Base-by-base conservation (phyloP, 2,329 filamentous ascomycete species). In the Ophiostoma fasciatum region DNA sequence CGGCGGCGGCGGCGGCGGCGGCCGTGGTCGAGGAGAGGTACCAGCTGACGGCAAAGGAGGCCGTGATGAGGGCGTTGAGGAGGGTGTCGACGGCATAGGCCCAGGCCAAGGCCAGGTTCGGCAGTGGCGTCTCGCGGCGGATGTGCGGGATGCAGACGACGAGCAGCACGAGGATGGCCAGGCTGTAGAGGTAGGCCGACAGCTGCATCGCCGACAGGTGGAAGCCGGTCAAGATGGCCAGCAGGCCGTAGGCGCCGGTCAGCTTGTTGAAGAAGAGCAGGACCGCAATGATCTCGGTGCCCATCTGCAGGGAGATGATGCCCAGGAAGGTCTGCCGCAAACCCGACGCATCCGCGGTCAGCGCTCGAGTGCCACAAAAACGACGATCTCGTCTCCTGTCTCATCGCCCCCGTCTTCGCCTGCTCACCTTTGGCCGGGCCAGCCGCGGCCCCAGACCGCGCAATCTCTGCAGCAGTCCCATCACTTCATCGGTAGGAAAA, bases 241-340 rank as follows among this genome's bases (percentile, higher is more conserved):
- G 77, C 29, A 94, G 68, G 45, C 87, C 87, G 58, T 93, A 94
- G 47, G 94, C 66, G 39, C 85, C 87, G 33, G 83, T 88, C 46
- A 87, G 73, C 59, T 94, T 94, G 68, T 94, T 94, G 61, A 94
- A 78, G 37, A 92, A 68, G 45, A 93, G 72, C 10, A 81, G 76
- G 42, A 90, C 67, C 5, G 81, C 77, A 49, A 94, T 84, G 50
- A 94, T 70, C 48, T 90, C 83, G 31, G 82, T 78, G 46, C 83
- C 87, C 23, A 82, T 88, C 49, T 83, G 81, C 37, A 94, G 74
- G 52, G 81, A 82, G 64, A 94, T 79, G 51, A 85, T 64, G 53
- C 82, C 83, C 46, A 94, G 71, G 55, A 94, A 88, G 31, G 74
- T 78, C 85, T 94, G 54, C 20, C 10, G 4, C 5, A 14, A 11